phyloP scores from a whole-genome alignment of 2,329 filamentous ascomycete species.

The Nigrospora oryzae region DNA sequence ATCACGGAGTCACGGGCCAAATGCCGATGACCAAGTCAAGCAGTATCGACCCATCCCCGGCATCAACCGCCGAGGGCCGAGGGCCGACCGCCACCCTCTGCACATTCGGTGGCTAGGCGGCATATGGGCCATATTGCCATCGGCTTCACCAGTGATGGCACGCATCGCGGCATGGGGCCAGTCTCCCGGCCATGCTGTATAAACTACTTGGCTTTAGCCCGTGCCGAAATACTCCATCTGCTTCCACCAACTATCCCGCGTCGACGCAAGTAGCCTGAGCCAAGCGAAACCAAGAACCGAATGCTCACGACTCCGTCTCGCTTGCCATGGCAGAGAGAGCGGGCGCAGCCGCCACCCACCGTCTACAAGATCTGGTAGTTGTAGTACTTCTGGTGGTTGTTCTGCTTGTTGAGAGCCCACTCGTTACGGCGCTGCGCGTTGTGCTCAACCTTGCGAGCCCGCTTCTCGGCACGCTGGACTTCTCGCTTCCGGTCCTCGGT shows the following conservation, averaged over 20 bases:
- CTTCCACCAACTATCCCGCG: background rate
- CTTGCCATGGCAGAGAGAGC: background rate
- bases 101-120: no score
- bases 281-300: background rate
- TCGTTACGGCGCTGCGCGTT: slow-evolving; percentile 54
- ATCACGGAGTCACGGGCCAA: no score
- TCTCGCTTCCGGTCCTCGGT: slow-evolving; percentile 66
- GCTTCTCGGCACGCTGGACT: slow-evolving; percentile 58
- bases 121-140: no score
- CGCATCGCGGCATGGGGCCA: no score
- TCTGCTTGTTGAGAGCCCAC: slow-evolving; percentile 62
- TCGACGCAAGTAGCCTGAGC: background rate
- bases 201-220: no score
- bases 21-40: no score
- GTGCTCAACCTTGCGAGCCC: slow-evolving; percentile 57
- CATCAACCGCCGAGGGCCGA: no score
- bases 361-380: slow-evolving; percentile 32
- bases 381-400: slow-evolving; percentile 64
- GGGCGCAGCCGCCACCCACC: background rate
- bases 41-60: no score
- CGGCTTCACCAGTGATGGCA: no score
- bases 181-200: no score
- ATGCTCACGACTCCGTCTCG: background rate
- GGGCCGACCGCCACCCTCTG: no score
- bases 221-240: background rate